Percentiles rank a stretch among this genome's conserved stretches.
These are phyloP conservation scores for Sisymbrium altissimum DNA, from an alignment of 345 rosid species.

Conservation along the genomic window DNA sequence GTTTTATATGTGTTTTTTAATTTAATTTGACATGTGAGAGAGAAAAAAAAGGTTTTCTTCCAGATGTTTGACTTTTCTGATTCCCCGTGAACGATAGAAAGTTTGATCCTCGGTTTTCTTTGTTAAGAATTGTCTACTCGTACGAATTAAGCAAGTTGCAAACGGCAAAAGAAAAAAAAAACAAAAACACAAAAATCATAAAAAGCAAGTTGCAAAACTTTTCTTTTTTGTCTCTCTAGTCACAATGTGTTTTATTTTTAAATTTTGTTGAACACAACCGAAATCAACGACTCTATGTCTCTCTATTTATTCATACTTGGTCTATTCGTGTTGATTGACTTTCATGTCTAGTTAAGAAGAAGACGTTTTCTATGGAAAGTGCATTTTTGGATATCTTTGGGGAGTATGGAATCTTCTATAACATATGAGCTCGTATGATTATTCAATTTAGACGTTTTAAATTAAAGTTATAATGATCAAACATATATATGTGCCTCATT, in stretches of 20 bases:
- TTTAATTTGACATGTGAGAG: constrained; percentile 6
- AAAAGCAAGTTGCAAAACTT: background rate
- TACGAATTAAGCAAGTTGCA: constrained; percentile 4
- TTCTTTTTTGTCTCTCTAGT: background rate
- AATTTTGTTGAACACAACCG: background rate
- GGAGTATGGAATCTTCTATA: background rate
- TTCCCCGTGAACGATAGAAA: background rate
- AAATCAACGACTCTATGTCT: background rate
- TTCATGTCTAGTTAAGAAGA: background rate
- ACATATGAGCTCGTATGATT: background rate
- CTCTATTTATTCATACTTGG: background rate
- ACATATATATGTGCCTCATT: background rate
- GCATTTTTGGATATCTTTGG: constrained; percentile 15
- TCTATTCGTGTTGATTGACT: constrained; percentile 15
- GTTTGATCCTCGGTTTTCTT: background rate
- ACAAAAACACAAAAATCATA: no score
- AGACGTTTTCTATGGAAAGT: constrained; percentile 4
- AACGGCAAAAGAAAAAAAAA: background rate
- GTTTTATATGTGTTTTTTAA: background rate
- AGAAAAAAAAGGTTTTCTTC: background rate
- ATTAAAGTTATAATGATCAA: background rate
- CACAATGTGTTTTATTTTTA: background rate
- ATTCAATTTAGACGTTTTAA: background rate
- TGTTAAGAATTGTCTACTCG: background rate
- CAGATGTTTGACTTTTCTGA: constrained; percentile 22